These are phyloP conservation scores for Hydnomerulius pinastri DNA, from an alignment of 768 basidiomycete genomes.

Conservation along the genomic window DNA sequence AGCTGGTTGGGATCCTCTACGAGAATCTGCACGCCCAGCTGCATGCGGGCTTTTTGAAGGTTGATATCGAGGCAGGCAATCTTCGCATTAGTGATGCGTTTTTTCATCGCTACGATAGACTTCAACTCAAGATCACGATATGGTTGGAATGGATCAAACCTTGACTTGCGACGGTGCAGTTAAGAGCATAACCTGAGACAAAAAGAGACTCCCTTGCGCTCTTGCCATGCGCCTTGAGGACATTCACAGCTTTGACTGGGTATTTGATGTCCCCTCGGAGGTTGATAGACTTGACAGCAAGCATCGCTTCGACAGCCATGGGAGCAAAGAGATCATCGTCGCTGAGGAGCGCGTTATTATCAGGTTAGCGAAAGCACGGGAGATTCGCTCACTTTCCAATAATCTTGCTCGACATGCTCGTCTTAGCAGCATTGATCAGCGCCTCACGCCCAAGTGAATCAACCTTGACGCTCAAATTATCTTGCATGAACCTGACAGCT, in stretches of 20 bases:
- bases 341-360: conserved; percentile 41
- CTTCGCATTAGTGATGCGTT: conserved; percentile 87
- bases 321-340: conserved; percentile 98
- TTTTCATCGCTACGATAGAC: conserved; percentile 99
- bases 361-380: background rate
- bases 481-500: conserved; percentile 97
- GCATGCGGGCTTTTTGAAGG: conserved; percentile 95
- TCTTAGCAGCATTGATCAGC: conserved; percentile 94
- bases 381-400: conserved; percentile 81
- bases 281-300: conserved; percentile 94
- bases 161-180: conserved; percentile 98
- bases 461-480: conserved; percentile 93
- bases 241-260: conserved; percentile 98
- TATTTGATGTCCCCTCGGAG: conserved; percentile 95
- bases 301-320: conserved; percentile 98
- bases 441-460: conserved; percentile 91
- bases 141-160: no score
- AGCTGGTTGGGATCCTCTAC: conserved; percentile 96
- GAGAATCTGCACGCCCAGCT: conserved; percentile 94
- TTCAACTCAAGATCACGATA: no score
- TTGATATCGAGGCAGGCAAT: conserved; percentile 99
- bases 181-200: conserved; percentile 95
- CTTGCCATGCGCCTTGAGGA: conserved; percentile 95
- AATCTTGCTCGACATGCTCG: conserved; percentile 98
- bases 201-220: conserved; percentile 94